Evolutionary conservation across 2,329 filamentous ascomycete genomes (phyloP), one percentile per base, ranked within the genome.

Genomic region (Arthrinium phaeospermum): DNA sequence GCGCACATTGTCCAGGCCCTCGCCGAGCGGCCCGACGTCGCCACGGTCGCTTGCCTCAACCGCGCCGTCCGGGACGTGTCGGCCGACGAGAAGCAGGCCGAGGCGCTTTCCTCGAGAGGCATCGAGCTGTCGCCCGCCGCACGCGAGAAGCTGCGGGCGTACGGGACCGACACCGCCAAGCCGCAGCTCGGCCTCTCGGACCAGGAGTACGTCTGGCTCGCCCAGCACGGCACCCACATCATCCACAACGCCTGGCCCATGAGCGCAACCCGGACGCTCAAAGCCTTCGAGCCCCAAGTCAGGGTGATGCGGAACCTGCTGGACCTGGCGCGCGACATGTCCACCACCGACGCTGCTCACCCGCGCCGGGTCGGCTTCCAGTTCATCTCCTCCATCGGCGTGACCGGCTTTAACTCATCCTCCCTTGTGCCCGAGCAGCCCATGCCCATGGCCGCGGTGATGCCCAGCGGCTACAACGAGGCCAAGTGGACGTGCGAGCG

Each of bases 241-340:
- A 72, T 87, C 27, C 86, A 88, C 76, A 87, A 85, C 68, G 87
- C 86, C 0, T 89, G 86, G 86, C 84, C 83, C 0, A 88, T 88
- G 85, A 85, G 80, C 70, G 77, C 76, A 12, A 86, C 79, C 68
- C 79, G 84, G 3, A 76, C 82, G 0, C 4, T 87, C 0, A 69
- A 71, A 0, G 80, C 75, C 1, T 86, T 85, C 71, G 83, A 85
- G 71, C 46, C 81, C 0, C 86, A 88, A 74, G 82, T 88, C 68
- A 75, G 81, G 4, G 79, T 82, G 19, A 82, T 90, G 81, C 80
- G 81, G 2, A 85, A 86, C 73, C 76, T 89, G n/a, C 71, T 88
- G 19, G 78, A 85, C 53, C 77, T 89, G 2, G 84, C 85, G 0
- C 71, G 78, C 8, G 80, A 83, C 0, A 76, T 78, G 3, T 75